Evolutionary conservation across 1,139 yeast species (phyloP).

Genomic region (Hansenula lynferdii): DNA sequence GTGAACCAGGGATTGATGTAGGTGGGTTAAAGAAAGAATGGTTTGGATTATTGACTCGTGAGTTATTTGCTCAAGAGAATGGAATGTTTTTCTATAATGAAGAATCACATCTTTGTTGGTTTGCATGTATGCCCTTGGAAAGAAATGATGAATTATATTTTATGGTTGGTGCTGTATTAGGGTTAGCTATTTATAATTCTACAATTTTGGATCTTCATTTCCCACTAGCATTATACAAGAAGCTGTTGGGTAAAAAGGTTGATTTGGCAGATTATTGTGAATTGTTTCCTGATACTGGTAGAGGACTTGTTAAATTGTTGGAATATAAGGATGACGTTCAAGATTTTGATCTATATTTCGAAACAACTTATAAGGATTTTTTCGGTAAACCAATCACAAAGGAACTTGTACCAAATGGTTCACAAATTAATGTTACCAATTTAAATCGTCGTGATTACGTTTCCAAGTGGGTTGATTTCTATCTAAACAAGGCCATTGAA

Average conservation of each 20-base stretch:
- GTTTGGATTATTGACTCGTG: conserved; percentile 71
- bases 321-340: conserved; percentile 44
- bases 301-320: conserved; percentile 50
- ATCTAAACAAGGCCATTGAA: conserved; percentile 49
- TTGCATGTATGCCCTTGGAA: conserved; percentile 43
- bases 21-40: conserved; percentile 94
- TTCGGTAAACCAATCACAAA: conserved; percentile 35
- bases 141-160: conserved; percentile 47
- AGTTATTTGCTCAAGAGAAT: conserved; percentile 60
- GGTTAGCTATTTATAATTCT: conserved; percentile 87
- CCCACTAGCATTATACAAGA: conserved; percentile 73
- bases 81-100: conserved; percentile 61
- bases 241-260: conserved; percentile 54
- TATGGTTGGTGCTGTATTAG: conserved; percentile 79
- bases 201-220: conserved; percentile 76
- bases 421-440: conserved; percentile 43
- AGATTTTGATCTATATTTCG: conserved; percentile 44
- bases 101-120: conserved; percentile 76
- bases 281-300: conserved; percentile 63
- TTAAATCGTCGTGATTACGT: conserved; percentile 59
- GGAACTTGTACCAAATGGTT: conserved; percentile 58
- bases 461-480: conserved; percentile 54
- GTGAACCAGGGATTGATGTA: conserved; percentile 92
- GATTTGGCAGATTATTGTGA: conserved; percentile 60
- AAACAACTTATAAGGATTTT: conserved; percentile 35